Conservation (phyloP, 192 early-diverging fungal genomes). For the Umbelopsis sp. region DNA sequence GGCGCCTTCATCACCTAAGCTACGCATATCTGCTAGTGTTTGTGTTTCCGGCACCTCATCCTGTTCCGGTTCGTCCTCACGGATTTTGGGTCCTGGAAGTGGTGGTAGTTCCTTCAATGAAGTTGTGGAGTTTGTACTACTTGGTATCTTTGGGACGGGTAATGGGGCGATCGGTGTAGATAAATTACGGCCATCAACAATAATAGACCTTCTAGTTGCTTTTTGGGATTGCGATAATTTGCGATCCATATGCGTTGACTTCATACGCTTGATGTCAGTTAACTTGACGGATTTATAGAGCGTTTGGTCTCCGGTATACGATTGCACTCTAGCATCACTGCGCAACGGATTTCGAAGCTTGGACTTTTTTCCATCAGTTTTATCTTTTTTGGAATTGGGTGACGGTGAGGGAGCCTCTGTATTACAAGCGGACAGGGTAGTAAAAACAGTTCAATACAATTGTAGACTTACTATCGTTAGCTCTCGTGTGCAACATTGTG, state of each 20-base stretch:
- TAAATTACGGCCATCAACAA: slow-evolving; percentile 25
- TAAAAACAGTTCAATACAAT: too few relatives aligned
- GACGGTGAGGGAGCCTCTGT: background rate
- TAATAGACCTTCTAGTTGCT: slow-evolving; percentile 40
- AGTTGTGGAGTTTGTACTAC: background rate
- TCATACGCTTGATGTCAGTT: slow-evolving; percentile 51
- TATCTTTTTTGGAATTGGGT: background rate
- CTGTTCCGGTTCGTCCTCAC: too few relatives aligned
- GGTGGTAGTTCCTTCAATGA: background rate
- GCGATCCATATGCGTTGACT: slow-evolving; percentile 52
- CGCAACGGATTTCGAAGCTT: slow-evolving; percentile 8
- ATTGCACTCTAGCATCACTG: background rate
- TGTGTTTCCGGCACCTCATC: background rate
- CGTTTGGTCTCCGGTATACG: slow-evolving; percentile 36
- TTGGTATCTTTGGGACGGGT: background rate
- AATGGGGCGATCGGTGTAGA: background rate
- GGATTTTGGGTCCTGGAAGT: background rate
- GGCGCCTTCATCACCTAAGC: slow-evolving; percentile 27
- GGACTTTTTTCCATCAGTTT: background rate
- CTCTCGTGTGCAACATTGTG: background rate
- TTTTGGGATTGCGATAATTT: slow-evolving; percentile 50
- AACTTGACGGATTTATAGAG: slow-evolving; percentile 42
- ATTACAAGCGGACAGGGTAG: too few relatives aligned
- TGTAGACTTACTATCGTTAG: too few relatives aligned
- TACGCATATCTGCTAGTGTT: slow-evolving; percentile 9